Evolutionary conservation across 257 asterid genomes (phyloP), one percentile per base, ranked within the genome.

Genomic region (Jacaranda mimosifolia): DNA sequence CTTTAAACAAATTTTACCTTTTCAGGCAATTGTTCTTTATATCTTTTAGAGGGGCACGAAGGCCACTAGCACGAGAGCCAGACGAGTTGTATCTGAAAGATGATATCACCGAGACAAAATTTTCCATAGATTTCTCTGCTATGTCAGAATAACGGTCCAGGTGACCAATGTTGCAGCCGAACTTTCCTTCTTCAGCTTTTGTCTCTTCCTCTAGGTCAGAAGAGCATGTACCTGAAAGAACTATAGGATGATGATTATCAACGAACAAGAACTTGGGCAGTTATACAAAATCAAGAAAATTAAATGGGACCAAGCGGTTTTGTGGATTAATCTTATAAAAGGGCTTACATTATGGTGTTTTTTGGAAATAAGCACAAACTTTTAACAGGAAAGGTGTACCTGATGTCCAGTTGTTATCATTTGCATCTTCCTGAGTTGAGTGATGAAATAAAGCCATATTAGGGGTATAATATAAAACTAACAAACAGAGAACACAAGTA

Each of bases 1-100:
- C 9, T 45, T 53, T 38, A 26, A 0, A 39, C 46, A 57, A 3
- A 14, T 40, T 58, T 21, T 85, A 94, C 97, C 99, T 86, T 68
- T 73, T 85, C 72, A 14, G 72, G 82, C 68, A 70, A 58, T 83
- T 89, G 87, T 91, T 92, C 82, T 83, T 84, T 62, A 95, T 86
- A 63, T 91, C 97, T 86, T 85, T 93, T 9, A 95, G 77, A 72
- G 99, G 98, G n/a, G 99, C 87, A 67, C 99, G 98, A 68, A 95
- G 98, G 45, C 98, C 98, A 80, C 97, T 91, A 12, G 94, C 98
- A 77, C 98, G 94, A 19, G 97, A 91, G 69, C 99, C 99, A 39
- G 85, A 84, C 63, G 90, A 83, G 74, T 83, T 89, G 88, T 81
- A 95, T 78, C 82, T 86, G 80, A 87, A 95, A 39, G 99, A 91